Evolutionary conservation across 768 basidiomycete species (phyloP), one percentile per base, ranked within the genome.

Genomic region (Royoungia palumana): DNA sequence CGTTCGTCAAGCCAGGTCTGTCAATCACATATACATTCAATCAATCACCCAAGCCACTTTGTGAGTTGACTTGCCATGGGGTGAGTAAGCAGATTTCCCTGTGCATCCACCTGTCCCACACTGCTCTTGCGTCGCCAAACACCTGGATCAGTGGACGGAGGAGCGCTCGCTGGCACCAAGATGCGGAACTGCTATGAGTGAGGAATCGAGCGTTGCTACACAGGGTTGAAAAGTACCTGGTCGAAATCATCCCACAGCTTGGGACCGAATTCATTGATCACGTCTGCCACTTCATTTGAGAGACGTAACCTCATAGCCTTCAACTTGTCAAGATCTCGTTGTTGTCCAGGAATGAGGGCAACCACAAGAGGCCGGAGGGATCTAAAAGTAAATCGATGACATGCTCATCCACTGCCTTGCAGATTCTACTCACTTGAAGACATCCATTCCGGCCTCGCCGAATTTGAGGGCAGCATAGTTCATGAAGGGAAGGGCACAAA

Each of bases 361-460:
- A 96, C 77, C 58, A 97, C 75, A 36, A 98, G 76, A 10, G 95
- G 95, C 28, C 90, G 82, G 27, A 98, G 75, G 16, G 94, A 96
- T 66, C 93, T 96, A 48, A 32, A n/a, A 46, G 11, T 21, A 52
- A 46, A 11, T 58, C 46, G 41, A 53, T 41, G 10, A 49, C 44
- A 43, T 42, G 40, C 27, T 14, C 30, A 24, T 24, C 43, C 17
- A 28, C 16, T 41, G 37, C 43, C 3, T 32, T 32, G 16, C 44
- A 10, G 17, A n/a, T 27, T 41, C 41, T n/a, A 70, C 87, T 57
- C 59, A 94, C 94, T 97, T 97, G 46, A 94, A 75, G 22, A 98
- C 93, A 60, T 98, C 95, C 82, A 96, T 86, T 20, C 94, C 95
- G 28, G 94, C 95, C 66, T 98, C 95, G 36, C 95, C 95, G 60